A percentile compares a stretch with the other conserved stretches of the same genome.
Evolutionary conservation across 2,329 filamentous ascomycete species (phyloP).

Genomic region (Mariannaea sp.): DNA sequence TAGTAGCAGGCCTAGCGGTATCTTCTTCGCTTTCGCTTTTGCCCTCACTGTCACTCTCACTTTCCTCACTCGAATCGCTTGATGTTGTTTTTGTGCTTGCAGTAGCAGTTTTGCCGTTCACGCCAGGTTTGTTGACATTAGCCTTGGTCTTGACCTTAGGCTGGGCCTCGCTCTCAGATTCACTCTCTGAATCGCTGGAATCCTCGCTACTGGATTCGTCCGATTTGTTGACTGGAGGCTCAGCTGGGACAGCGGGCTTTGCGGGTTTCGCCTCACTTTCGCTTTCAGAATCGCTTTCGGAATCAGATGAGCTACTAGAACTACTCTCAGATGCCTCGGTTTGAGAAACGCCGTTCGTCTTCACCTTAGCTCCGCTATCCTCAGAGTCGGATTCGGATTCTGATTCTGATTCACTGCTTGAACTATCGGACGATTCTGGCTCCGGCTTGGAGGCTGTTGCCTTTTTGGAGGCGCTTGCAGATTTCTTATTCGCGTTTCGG

Average conservation of each 20-base stretch:
- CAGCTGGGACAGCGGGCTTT: slow-evolving; percentile 17
- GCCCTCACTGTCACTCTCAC: slow-evolving; percentile 31
- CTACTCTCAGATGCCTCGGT: slow-evolving; percentile 26
- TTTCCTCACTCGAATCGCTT: slow-evolving; percentile 34
- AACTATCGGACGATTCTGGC: slow-evolving; percentile 28
- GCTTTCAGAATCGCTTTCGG: slow-evolving; percentile 40
- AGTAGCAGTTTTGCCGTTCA: slow-evolving; percentile 26
- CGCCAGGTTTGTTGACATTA: too few relatives aligned
- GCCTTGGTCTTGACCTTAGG: slow-evolving; percentile 25
- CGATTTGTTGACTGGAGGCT: slow-evolving; percentile 18
- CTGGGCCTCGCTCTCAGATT: slow-evolving; percentile 36
- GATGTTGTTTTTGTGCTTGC: slow-evolving; percentile 20
- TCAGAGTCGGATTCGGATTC: slow-evolving; percentile 43
- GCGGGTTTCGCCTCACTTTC: slow-evolving; percentile 38
- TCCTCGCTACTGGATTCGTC: slow-evolving; percentile 32
- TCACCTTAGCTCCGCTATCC: slow-evolving; percentile 30
- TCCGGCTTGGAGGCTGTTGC: slow-evolving; percentile 25
- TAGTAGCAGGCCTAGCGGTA: slow-evolving; percentile 26
- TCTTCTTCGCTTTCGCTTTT: slow-evolving; percentile 25
- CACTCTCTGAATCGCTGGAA: slow-evolving; percentile 26
- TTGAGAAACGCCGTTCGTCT: slow-evolving; percentile 28
- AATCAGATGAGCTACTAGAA: slow-evolving; percentile 34
- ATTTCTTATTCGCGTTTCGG: slow-evolving; percentile 38
- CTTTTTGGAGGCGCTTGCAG: slow-evolving; percentile 22
- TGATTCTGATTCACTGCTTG: slow-evolving; percentile 38